phyloP scores from a whole-genome alignment of 2,329 filamentous ascomycete genomes.

The Verticillium tricorpus region DNA sequence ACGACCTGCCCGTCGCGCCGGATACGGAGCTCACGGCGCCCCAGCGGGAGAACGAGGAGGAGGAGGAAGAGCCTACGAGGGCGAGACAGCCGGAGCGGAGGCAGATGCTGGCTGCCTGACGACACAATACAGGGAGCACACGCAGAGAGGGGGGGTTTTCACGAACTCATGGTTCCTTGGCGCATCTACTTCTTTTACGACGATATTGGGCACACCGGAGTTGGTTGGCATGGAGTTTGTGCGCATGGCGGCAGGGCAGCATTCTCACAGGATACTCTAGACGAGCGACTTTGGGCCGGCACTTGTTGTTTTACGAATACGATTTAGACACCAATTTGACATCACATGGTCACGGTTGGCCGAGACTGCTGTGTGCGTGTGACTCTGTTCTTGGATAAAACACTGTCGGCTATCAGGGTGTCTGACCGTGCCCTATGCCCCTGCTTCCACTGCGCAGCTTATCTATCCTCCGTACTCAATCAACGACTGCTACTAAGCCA shows the following conservation, averaged over 20 bases:
- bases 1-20: conserved; percentile 21
- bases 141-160: not conserved
- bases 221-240: not conserved
- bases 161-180: not conserved
- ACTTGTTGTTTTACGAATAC: not conserved
- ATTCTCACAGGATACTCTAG: not conserved
- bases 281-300: not conserved
- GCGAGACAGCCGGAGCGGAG: conserved; percentile 26
- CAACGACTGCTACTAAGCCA: not conserved
- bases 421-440: not conserved
- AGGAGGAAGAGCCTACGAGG: conserved; percentile 9
- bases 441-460: not conserved
- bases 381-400: not conserved
- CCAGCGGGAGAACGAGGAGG: conserved; percentile 12
- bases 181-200: not conserved
- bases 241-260: not conserved
- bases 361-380: no score
- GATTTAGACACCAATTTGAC: not conserved
- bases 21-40: conserved; percentile 26
- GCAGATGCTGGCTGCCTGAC: conserved; percentile 33
- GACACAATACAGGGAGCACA: not conserved
- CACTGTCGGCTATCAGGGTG: not conserved
- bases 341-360: not conserved
- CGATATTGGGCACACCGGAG: not conserved
- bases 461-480: not conserved